phyloP scores from a whole-genome alignment of 352 stramenopile species.

The Phytophthora pisi region DNA sequence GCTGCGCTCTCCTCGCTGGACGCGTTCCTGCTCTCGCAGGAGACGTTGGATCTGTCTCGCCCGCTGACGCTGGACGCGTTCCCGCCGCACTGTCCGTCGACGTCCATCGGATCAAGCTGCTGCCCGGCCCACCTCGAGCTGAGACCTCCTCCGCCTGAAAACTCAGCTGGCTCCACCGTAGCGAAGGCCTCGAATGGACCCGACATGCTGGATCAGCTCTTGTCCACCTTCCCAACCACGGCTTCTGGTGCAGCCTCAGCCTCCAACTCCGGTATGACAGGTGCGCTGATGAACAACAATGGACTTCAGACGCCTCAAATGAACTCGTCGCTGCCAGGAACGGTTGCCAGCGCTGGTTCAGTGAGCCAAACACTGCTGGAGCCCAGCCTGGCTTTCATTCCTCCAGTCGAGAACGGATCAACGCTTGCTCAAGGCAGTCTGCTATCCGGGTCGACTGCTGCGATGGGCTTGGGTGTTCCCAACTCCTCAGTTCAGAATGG shows the following conservation, averaged over 20 bases:
- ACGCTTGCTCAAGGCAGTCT: not conserved
- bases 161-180: not conserved
- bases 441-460: conserved; percentile 10
- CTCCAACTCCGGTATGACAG: conserved; percentile 1
- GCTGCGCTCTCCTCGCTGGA: conserved; percentile 52
- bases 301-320: conserved; percentile 4
- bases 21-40: conserved; percentile 43
- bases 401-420: conserved; percentile 6
- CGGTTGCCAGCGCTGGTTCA: not conserved
- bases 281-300: not conserved
- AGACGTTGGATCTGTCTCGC: conserved; percentile 35
- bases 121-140: conserved; percentile 42
- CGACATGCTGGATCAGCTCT: conserved; percentile 32
- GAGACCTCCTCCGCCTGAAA: conserved; percentile 35
- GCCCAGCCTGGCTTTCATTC: conserved; percentile 16
- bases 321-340: conserved; percentile 7
- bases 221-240: conserved; percentile 18
- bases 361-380: conserved; percentile 21
- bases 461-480: not conserved
- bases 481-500: not conserved
- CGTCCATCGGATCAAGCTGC: conserved; percentile 39
- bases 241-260: not conserved
- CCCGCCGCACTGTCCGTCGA: conserved; percentile 33
- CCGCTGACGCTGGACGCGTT: conserved; percentile 41
- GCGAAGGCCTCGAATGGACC: conserved; percentile 15